phyloP scores from a whole-genome alignment of 352 stramenopile species.

The Phytopythium kandeliae region DNA sequence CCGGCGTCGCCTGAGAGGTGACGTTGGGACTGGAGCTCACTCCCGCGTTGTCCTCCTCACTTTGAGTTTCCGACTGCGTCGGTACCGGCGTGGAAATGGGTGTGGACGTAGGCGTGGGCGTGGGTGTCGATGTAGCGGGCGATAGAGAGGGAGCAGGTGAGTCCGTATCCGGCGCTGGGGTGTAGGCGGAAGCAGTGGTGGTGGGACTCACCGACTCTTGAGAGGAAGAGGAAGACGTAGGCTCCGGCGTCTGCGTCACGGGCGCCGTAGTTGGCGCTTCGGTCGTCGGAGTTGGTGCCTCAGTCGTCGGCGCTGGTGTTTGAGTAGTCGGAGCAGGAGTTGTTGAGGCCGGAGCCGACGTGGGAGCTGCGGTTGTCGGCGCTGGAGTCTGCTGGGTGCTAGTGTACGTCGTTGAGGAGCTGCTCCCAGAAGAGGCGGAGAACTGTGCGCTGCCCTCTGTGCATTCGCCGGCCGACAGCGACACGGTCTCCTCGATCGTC shows the following conservation, averaged over 20 bases:
- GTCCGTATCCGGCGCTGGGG: constrained; percentile 2
- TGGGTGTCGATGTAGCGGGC: constrained; percentile 5
- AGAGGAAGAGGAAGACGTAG: constrained; percentile 10
- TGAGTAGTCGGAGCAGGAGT: constrained; percentile 5
- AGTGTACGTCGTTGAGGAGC: constrained; percentile 3
- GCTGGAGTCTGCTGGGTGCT: constrained; percentile 10
- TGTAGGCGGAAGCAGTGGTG: constrained; percentile 12
- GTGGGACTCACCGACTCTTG: constrained; percentile 18
- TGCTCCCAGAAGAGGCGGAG: constrained; percentile 8
- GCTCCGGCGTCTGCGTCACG: constrained; percentile 9
- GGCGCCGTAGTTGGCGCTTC: constrained; percentile 13
- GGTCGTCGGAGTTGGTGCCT: constrained; percentile 8
- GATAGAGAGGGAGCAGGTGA: constrained; percentile 5
- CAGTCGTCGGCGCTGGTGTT: constrained; percentile 2
- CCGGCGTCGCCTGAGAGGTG: constrained; percentile 8
- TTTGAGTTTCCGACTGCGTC: constrained; percentile 9
- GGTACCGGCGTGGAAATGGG: neutral
- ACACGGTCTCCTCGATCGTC: constrained; percentile 35
- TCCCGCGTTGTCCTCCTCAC: constrained; percentile 7
- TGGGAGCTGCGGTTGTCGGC: constrained; percentile 7
- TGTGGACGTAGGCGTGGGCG: constrained; percentile 10
- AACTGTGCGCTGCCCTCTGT: constrained; percentile 38
- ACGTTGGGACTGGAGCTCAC: constrained; percentile 13
- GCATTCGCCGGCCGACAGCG: constrained; percentile 29
- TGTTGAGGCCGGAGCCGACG: constrained; percentile 2